Percentiles rank a stretch among this genome's conserved stretches.
phyloP scores from a whole-genome alignment of 2,329 filamentous ascomycete genomes.

The Aspergillus fischeri region DNA sequence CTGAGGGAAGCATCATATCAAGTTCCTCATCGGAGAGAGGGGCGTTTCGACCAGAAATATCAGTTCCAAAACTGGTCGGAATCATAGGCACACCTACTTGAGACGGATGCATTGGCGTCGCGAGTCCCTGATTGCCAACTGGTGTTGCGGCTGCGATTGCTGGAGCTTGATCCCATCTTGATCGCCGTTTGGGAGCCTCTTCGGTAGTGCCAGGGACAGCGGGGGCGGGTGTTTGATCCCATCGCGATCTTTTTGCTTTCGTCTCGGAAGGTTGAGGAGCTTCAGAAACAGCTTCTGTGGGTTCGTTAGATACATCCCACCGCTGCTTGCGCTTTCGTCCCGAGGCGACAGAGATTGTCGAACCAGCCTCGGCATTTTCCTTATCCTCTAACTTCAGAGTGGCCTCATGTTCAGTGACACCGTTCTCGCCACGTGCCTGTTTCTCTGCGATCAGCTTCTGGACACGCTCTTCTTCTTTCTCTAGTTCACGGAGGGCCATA shows the following conservation, averaged over 20 bases:
- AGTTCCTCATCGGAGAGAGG: constrained; percentile 90
- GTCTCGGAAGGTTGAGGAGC: constrained; percentile 50
- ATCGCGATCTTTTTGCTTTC: constrained; percentile 74
- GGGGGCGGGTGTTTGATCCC: constrained; percentile 75
- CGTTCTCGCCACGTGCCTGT: constrained; percentile 58
- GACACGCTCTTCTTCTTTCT: constrained; percentile 89
- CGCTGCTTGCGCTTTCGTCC: constrained; percentile 86
- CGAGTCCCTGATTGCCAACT: constrained; percentile 67
- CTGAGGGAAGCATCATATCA: constrained; percentile 81
- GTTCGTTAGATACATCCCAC: constrained; percentile 75
- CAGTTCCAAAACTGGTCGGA: constrained; percentile 69
- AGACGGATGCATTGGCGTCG: constrained; percentile 71
- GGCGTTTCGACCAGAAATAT: constrained; percentile 74
- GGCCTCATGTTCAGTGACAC: constrained; percentile 62
- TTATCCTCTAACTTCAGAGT: constrained; percentile 70
- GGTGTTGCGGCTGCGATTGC: constrained; percentile 64
- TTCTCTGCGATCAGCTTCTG: constrained; percentile 74
- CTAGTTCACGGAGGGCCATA: constrained; percentile 85
- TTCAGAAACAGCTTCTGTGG: constrained; percentile 47
- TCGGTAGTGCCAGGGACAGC: constrained; percentile 40
- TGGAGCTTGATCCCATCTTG: constrained; percentile 89
- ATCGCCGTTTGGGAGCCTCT: constrained; percentile 68
- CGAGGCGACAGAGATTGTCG: constrained; percentile 59
- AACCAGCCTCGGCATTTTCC: constrained; percentile 67
- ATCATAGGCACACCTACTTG: constrained; percentile 51